Evolutionary conservation across 2,329 filamentous ascomycete species (phyloP), one percentile per base, ranked within the genome.

Genomic region (Sclerotiophoma versabilis): DNA sequence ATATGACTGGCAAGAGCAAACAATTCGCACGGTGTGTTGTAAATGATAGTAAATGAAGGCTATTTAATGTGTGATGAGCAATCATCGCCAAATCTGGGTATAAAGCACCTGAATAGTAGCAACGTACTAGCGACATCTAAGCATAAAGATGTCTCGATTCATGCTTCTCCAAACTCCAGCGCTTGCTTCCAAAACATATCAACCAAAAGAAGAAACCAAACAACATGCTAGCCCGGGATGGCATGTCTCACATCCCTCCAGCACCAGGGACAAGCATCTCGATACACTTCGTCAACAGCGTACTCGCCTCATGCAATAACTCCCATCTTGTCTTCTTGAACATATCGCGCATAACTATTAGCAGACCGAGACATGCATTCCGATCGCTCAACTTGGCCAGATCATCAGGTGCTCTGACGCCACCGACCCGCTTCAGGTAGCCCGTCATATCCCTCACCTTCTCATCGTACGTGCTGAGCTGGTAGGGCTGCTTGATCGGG

Each of bases 281-380:
- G 60, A 96, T 90, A 73, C 93, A 96, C 71, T 92, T 95, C 49
- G 83, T 87, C 69, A 98, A 75, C 57, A 96, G 78, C 19, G 85
- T 88, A 26, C 90, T 89, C 29, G 92, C 93, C 75, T 98, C 95
- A 52, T 95, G 88, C 59, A 98, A 79, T 49, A 98, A 78, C 79
- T 98, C 93, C 93, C 93, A 98, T 42, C 92, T 83, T 26, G 92
- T 92, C 66, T 88, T 87, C 61, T 84, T 81, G 72, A 98, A 97
- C 33, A 89, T 89, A 51, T 92, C 89, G 58, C 88, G 87, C 55
- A 99, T 82, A 27, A 96, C 84, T 76, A 95, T 83, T 61, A 98
- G 76, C 70, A 98, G 75, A 0, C 92, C 90, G 41, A 92, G 84
- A 72, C 92, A 96, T 15, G 85, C 84, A 72, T 97, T 98, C 59